Conservation (phyloP, 2,329 filamentous ascomycete genomes). For the Laburnicola sp. region DNA sequence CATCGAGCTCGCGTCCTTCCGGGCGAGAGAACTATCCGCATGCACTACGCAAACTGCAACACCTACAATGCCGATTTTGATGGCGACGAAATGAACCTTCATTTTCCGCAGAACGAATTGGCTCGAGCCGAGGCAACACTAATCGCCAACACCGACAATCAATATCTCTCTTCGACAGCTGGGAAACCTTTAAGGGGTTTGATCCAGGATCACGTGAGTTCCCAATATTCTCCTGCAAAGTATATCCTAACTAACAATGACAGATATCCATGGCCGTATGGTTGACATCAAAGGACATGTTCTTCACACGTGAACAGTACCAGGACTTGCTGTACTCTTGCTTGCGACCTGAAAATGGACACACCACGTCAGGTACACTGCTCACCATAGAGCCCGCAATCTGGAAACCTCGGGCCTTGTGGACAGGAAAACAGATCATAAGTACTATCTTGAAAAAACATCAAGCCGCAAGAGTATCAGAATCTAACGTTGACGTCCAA, state of each 20-base stretch:
- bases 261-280: conserved; percentile 92
- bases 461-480: conserved; percentile 74
- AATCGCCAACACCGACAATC: conserved; percentile 94
- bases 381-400: conserved; percentile 79
- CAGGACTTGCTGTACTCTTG: conserved; percentile 92
- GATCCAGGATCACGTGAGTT: conserved; percentile 98
- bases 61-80: conserved; percentile 99
- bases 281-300: conserved; percentile 87
- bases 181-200: conserved; percentile 92
- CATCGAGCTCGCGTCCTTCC: conserved; percentile 89
- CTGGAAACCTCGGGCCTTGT: conserved; percentile 76
- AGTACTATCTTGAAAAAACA: conserved; percentile 91
- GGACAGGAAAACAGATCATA: conserved; percentile 97
- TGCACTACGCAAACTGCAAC: conserved; percentile 99
- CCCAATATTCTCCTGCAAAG: no score
- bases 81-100: conserved; percentile 99
- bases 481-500: conserved; percentile 79
- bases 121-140: conserved; percentile 90
- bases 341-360: conserved; percentile 84
- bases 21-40: conserved; percentile 95
- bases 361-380: conserved; percentile 81
- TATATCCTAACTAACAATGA: no score
- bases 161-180: conserved; percentile 91
- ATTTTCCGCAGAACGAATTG: conserved; percentile 96
- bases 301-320: conserved; percentile 86